phyloP scores from a whole-genome alignment of 2,329 filamentous ascomycete species.

The Alternaria sp. region DNA sequence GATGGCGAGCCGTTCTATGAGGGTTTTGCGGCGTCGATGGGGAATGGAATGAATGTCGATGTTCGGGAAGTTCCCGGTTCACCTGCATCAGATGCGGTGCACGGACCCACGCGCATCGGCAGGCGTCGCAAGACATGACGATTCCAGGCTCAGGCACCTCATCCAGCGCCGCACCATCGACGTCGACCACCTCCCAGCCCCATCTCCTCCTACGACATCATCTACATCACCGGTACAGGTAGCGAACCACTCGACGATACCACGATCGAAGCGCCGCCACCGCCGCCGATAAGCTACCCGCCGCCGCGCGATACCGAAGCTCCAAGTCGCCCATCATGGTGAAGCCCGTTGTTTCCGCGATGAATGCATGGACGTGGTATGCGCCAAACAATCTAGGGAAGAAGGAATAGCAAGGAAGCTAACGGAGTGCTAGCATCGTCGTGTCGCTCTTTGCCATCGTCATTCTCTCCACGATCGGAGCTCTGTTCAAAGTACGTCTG shows the following conservation, averaged over 20 bases:
- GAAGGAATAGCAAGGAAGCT: constrained; percentile 12
- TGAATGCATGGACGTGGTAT: constrained; percentile 96
- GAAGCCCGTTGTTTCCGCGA: constrained; percentile 91
- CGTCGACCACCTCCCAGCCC: not conserved
- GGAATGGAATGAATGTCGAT: not conserved
- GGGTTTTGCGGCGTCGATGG: not conserved
- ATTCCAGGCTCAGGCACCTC: constrained; percentile 11
- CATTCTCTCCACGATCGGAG: constrained; percentile 69
- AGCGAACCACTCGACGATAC: not conserved
- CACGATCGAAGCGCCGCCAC: constrained; percentile 13
- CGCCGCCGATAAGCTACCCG: constrained; percentile 18
- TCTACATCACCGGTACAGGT: not conserved
- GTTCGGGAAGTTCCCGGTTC: not conserved
- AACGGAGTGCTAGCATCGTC: constrained; percentile 65
- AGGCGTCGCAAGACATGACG: constrained; percentile 22
- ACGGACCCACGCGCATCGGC: constrained; percentile 5
- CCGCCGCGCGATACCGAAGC: constrained; percentile 13
- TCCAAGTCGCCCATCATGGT: constrained; percentile 69
- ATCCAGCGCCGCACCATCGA: constrained; percentile 5
- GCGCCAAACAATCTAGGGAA: constrained; percentile 34
- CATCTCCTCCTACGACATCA: not conserved
- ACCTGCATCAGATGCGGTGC: not conserved
- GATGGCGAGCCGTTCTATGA: not conserved
- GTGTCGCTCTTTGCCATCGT: constrained; percentile 69
- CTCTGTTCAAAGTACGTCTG: constrained; percentile 71